Percentiles rank a stretch among this genome's conserved stretches.
These are phyloP conservation scores for Cornus controversa DNA, from an alignment of 148 eudicot genomes.

Conservation along the genomic window DNA sequence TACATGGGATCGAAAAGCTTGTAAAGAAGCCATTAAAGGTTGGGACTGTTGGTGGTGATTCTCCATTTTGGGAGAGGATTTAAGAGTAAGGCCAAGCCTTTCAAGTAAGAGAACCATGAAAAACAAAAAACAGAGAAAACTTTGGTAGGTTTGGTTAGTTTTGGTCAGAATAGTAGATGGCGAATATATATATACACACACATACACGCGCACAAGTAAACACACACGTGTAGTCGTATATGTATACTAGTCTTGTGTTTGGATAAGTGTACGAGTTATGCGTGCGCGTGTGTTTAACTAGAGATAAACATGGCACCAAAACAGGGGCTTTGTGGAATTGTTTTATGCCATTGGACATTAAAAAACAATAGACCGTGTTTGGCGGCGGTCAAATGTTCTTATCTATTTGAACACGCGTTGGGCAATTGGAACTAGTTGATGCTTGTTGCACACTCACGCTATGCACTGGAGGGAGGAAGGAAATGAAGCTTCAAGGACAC, in stretches of 20 bases:
- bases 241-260: not conserved
- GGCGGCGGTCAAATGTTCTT: slow-evolving; percentile 29
- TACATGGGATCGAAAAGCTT: slow-evolving; percentile 33
- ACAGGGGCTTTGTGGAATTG: not conserved
- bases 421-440: not conserved
- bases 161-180: not conserved
- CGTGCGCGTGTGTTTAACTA: not conserved
- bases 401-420: slow-evolving; percentile 13
- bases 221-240: too few species aligned
- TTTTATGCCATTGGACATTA: too few species aligned
- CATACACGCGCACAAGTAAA: not conserved
- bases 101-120: slow-evolving; percentile 42
- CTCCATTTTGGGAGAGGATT: slow-evolving; percentile 34
- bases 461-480: not conserved
- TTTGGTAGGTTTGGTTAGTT: slow-evolving; percentile 6
- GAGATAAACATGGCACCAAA: not conserved
- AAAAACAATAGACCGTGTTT: not conserved
- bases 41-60: slow-evolving; percentile 14
- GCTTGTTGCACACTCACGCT: not conserved
- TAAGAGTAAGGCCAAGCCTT: slow-evolving; percentile 27
- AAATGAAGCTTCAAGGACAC: too few species aligned
- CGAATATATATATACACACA: not conserved
- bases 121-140: not conserved
- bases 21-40: slow-evolving; percentile 30
- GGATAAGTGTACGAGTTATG: not conserved